These are phyloP conservation scores for Leptographium wingfieldii DNA, from an alignment of 2,329 filamentous ascomycete species.

Conservation along the genomic window DNA sequence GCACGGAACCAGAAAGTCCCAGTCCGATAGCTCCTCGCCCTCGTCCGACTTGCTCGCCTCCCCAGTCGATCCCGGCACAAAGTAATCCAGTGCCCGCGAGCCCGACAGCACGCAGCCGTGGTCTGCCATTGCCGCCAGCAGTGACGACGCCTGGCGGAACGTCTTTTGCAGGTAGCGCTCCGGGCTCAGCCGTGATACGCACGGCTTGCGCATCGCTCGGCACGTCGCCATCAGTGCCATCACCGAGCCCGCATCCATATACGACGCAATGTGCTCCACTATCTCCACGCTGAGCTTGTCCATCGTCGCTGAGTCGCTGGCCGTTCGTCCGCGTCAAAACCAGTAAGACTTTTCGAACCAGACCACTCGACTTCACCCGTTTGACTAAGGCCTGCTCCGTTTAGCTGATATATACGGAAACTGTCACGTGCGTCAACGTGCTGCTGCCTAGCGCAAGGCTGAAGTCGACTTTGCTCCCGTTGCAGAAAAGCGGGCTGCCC, in stretches of 20 bases:
- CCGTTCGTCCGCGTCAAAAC: too few species aligned
- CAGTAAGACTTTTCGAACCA: too few species aligned
- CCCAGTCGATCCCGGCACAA: constrained; percentile 7
- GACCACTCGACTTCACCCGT: too few species aligned
- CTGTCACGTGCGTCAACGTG: too few species aligned
- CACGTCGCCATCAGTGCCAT: background rate
- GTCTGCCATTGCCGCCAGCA: constrained; percentile 9
- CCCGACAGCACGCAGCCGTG: constrained; percentile 9
- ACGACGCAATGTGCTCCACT: constrained; percentile 3
- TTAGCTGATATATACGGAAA: too few species aligned
- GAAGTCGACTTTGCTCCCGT: too few species aligned
- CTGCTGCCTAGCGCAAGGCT: too few species aligned
- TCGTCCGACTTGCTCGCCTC: background rate
- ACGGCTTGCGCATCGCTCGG: background rate
- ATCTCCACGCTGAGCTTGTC: constrained; percentile 10
- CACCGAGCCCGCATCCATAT: constrained; percentile 5
- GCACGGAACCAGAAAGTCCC: constrained; percentile 11
- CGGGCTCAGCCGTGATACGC: constrained; percentile 7
- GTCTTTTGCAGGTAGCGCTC: constrained; percentile 4
- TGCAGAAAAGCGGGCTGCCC: too few species aligned
- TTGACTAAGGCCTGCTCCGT: too few species aligned
- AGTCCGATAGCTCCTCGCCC: constrained; percentile 4
- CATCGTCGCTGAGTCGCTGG: constrained; percentile 2
- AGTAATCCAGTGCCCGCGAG: constrained; percentile 10
- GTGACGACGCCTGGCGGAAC: constrained; percentile 3